Evolutionary conservation across 2,329 filamentous ascomycete species (phyloP).

Genomic region (Hysterium pulicare): DNA sequence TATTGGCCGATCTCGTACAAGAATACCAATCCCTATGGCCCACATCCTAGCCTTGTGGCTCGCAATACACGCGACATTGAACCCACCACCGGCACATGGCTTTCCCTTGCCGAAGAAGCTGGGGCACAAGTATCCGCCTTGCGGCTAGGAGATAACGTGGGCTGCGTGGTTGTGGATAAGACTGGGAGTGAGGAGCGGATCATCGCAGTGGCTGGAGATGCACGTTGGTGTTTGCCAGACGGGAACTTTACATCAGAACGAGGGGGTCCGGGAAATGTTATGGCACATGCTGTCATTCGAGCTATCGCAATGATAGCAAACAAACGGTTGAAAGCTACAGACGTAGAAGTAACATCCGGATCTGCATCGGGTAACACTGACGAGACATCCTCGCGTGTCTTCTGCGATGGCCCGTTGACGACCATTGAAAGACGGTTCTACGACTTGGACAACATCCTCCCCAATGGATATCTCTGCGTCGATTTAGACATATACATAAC

Average conservation of each 20-base stretch:
- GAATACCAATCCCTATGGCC: constrained; percentile 82
- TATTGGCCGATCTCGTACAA: constrained; percentile 87
- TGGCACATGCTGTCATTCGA: constrained; percentile 74
- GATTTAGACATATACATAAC: constrained; percentile 91
- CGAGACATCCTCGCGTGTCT: constrained; percentile 50
- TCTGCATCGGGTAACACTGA: constrained; percentile 27
- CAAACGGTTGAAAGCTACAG: constrained; percentile 44
- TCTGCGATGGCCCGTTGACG: constrained; percentile 67
- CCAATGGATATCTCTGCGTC: constrained; percentile 88
- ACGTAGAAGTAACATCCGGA: constrained; percentile 24
- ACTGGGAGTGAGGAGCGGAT: constrained; percentile 48
- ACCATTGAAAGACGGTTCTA: constrained; percentile 63
- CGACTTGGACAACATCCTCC: constrained; percentile 58
- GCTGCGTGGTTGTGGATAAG: constrained; percentile 70
- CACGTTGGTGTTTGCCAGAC: constrained; percentile 57
- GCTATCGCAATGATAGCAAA: constrained; percentile 78
- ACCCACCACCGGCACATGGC: constrained; percentile 62
- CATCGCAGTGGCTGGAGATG: constrained; percentile 73
- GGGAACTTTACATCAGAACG: constrained; percentile 18
- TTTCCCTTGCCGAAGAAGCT: constrained; percentile 63
- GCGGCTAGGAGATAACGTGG: constrained; percentile 66
- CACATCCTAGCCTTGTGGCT: constrained; percentile 71
- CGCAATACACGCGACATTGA: constrained; percentile 68
- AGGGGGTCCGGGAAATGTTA: constrained; percentile 61
- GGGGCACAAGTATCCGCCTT: constrained; percentile 57